Conservation (phyloP, 495 filamentous ascomycete genomes). For the Margaritispora aquatica region DNA sequence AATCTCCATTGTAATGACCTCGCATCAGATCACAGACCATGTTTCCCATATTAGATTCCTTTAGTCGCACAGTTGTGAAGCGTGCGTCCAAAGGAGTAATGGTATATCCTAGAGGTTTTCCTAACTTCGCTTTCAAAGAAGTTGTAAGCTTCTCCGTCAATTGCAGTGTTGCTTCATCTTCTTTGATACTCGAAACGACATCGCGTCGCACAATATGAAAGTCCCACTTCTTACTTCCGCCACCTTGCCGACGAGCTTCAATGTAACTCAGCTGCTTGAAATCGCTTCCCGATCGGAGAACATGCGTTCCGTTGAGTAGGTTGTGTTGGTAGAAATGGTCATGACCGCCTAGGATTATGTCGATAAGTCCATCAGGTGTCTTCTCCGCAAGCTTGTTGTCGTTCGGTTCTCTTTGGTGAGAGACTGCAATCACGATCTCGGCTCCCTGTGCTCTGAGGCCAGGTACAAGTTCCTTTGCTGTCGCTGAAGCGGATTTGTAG, state of each 20-base stretch:
- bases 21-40: neutral
- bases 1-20: neutral
- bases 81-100: neutral
- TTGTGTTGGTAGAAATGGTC: neutral
- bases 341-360: neutral
- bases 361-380: neutral
- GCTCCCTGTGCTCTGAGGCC: neutral
- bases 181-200: neutral
- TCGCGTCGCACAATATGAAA: neutral
- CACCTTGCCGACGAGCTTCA: neutral
- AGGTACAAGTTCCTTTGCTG: neutral
- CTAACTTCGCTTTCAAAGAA: neutral
- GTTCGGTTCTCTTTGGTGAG: neutral
- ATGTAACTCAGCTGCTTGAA: slow-evolving; percentile 1
- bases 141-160: neutral
- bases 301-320: neutral
- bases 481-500: neutral
- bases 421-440: neutral
- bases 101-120: neutral
- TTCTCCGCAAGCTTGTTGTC: neutral
- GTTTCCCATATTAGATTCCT: neutral
- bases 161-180: neutral
- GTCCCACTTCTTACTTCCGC: neutral
- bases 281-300: neutral
- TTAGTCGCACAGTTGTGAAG: neutral